Conservation (phyloP, 805 yeast species). For the Kazachstania taianensis region DNA sequence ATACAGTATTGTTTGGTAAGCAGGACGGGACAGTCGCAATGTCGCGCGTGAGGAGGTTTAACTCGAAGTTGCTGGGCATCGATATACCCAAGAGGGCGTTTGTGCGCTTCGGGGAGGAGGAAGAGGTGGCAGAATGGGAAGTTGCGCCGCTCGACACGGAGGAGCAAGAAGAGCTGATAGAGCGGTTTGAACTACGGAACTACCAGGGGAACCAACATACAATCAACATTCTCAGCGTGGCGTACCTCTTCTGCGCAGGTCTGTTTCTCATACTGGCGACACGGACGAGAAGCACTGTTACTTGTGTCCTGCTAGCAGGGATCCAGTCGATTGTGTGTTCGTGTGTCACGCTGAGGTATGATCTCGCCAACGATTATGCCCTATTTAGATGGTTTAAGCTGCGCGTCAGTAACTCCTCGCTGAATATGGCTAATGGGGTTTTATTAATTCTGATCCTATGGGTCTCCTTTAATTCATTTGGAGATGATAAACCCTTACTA, state of each 20-base stretch:
- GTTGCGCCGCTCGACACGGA: constrained; percentile 22
- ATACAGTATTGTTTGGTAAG: too few species aligned
- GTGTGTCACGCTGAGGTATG: constrained; percentile 19
- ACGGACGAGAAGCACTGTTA: constrained; percentile 6
- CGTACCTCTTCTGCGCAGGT: constrained; percentile 18
- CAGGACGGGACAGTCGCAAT: constrained; percentile 8
- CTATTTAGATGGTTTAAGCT: constrained; percentile 11
- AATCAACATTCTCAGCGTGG: constrained; percentile 13
- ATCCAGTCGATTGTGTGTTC: constrained; percentile 22
- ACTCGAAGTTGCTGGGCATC: constrained; percentile 10
- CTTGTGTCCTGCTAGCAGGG: constrained; percentile 9
- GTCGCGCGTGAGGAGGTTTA: constrained; percentile 19
- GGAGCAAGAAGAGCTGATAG: constrained; percentile 27
- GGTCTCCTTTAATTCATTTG: constrained; percentile 16
- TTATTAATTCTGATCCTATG: constrained; percentile 21
- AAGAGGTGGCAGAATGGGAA: constrained; percentile 3
- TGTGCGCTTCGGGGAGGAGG: constrained; percentile 5
- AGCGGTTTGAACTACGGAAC: constrained; percentile 18
- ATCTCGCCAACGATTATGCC: constrained; percentile 15
- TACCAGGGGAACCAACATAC: constrained; percentile 11
- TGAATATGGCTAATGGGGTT: constrained; percentile 16
- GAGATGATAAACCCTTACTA: constrained; percentile 6
- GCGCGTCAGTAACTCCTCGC: constrained; percentile 11
- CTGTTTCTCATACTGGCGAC: constrained; percentile 17
- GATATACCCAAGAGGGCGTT: not conserved